Evolutionary conservation across 2,329 filamentous ascomycete species (phyloP), one percentile per base, ranked within the genome.

Genomic region (Aspergillus novoparasiticus): DNA sequence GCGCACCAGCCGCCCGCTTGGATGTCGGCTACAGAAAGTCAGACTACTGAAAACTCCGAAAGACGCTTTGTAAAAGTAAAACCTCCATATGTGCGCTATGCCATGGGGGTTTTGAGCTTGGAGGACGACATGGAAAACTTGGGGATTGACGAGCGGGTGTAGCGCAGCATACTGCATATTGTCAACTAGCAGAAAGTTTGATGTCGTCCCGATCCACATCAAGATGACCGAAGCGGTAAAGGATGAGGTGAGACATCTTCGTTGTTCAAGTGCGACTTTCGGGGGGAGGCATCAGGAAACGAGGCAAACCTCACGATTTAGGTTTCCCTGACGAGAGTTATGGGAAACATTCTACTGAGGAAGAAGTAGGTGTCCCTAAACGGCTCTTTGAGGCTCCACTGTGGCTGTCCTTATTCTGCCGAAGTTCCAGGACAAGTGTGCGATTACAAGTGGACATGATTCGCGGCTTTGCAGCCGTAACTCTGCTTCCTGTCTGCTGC

Each of bases 41-140:
- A 69, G 8, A 36, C 69, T 21, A 66, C 76, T 58, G 68, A 75
- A 59, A 76, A 74, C 58, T 72, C 73, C 19, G 82, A 86, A 69
- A 77, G 84, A n/a, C 76, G 82, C 58, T 83, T 84, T 68, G 75
- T 94, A 12, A 84, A 89, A 26, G 79, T 90, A 54, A 84, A 85
- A 67, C 83, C 83, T 10, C 87, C 91, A 70, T 83, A 87, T 69
- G 83, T 90, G 4, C 88, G 89, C 70, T 93, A 90, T 80, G 93
- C 92, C 1, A 84, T 96, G 74, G 94, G 94, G 0, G 73, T 97
- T 62, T 78, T 96, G 65, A 88, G 87, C 3, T 85, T 92, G n/a
- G 91, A 96, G 71, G 86, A 90, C 61, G 92, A 96, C 75, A 82
- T 95, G 66, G 83, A 87, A 66, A 83, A 81, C 69, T 76, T 92